A percentile compares a stretch with the other conserved stretches of the same genome.
phyloP scores from a whole-genome alignment of 1,284 basidiomycete genomes.

The Waitea zeae region DNA sequence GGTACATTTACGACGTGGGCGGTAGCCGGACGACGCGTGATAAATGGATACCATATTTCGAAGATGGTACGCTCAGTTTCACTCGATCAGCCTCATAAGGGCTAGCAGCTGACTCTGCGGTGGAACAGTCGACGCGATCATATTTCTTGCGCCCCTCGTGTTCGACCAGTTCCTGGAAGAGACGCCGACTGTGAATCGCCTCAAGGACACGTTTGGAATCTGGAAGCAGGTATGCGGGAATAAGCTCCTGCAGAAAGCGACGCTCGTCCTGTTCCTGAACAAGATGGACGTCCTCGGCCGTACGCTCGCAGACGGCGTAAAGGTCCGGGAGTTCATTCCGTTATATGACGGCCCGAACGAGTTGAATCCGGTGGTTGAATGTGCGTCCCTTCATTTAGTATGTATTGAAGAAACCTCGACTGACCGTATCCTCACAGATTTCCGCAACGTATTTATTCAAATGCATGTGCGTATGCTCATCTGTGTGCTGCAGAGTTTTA shows the following conservation, averaged over 20 bases:
- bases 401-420: too few relatives aligned
- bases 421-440: too few relatives aligned
- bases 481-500: too few relatives aligned
- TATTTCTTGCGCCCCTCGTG: slow-evolving; percentile 33
- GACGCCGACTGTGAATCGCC: slow-evolving; percentile 36
- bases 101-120: slow-evolving; percentile 4
- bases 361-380: slow-evolving; percentile 2
- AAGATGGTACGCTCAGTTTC: too few relatives aligned
- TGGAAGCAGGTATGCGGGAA: slow-evolving; percentile 43
- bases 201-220: slow-evolving; percentile 39
- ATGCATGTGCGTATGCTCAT: too few relatives aligned
- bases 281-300: slow-evolving; percentile 47
- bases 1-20: slow-evolving; percentile 51
- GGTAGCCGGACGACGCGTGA: slow-evolving; percentile 45
- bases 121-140: slow-evolving; percentile 18
- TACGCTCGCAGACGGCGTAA: slow-evolving; percentile 41
- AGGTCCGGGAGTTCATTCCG: slow-evolving; percentile 40
- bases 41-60: slow-evolving; percentile 55
- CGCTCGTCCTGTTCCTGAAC: slow-evolving; percentile 48
- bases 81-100: slow-evolving; percentile 27
- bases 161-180: slow-evolving; percentile 48
- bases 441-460: too few relatives aligned
- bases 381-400: too few relatives aligned
- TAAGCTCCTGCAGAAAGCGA: slow-evolving; percentile 30
- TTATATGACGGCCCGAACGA: slow-evolving; percentile 51